Conservation (phyloP, 495 filamentous ascomycete species). For the Penicillium bovifimosum region DNA sequence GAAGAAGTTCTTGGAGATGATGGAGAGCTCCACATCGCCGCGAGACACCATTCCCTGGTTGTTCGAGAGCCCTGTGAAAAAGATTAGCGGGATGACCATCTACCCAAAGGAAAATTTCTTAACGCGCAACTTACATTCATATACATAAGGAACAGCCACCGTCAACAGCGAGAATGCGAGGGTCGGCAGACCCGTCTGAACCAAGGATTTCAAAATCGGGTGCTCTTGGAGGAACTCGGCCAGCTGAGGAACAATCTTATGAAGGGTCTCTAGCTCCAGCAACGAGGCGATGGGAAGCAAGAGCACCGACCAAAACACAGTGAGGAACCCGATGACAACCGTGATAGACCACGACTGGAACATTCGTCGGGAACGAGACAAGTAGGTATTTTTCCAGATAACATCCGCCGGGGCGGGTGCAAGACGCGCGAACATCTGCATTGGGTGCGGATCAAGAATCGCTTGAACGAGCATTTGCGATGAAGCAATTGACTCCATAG, state of each 20-base stretch:
- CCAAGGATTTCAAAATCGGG: conserved; percentile 63
- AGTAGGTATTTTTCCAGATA: conserved; percentile 88
- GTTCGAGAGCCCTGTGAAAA: conserved; percentile 60
- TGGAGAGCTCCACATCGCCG: conserved; percentile 88
- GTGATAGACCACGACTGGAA: conserved; percentile 77
- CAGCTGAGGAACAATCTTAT: conserved; percentile 64
- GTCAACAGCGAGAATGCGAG: conserved; percentile 78
- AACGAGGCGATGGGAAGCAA: conserved; percentile 74
- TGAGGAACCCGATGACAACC: conserved; percentile 69
- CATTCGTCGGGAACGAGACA: conserved; percentile 69
- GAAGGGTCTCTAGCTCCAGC: conserved; percentile 71
- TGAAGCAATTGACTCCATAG: conserved; percentile 91
- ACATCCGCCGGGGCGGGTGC: conserved; percentile 86
- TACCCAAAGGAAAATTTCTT: neutral
- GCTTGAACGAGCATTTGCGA: conserved; percentile 94
- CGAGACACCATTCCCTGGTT: conserved; percentile 91
- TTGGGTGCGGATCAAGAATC: conserved; percentile 80
- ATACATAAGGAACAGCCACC: conserved; percentile 85
- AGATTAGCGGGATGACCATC: conserved; percentile 5
- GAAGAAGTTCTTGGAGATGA: conserved; percentile 98
- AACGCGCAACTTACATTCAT: conserved; percentile 60
- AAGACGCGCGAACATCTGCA: conserved; percentile 74
- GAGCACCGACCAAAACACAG: conserved; percentile 83
- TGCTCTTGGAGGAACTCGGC: conserved; percentile 61
- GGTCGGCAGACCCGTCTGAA: conserved; percentile 85